Conservation (phyloP, 1,139 yeast genomes). For the Zygosaccharomyces pseudobailii region DNA sequence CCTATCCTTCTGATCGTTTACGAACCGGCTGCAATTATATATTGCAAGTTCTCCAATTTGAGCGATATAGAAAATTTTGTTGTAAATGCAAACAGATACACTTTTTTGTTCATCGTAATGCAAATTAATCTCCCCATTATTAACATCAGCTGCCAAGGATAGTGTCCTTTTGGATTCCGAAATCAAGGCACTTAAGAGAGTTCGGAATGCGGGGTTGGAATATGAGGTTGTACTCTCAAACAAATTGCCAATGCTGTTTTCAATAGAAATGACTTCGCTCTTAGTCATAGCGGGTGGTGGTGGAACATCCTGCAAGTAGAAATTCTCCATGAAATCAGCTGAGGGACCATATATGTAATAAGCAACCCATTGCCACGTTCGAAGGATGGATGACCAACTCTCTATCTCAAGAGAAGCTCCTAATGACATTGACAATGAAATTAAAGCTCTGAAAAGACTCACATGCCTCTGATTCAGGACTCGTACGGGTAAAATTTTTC, state of each 20-base stretch:
- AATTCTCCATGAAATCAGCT: conserved; percentile 33
- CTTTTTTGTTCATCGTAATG: not conserved
- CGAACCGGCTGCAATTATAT: conserved; percentile 47
- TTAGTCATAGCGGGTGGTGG: conserved; percentile 32
- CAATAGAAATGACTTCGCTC: conserved; percentile 50
- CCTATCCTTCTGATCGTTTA: conserved; percentile 35
- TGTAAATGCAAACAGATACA: conserved; percentile 32
- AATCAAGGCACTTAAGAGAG: conserved; percentile 44
- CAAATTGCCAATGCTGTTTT: conserved; percentile 52
- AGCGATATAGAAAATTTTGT: conserved; percentile 36
- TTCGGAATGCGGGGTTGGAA: conserved; percentile 45
- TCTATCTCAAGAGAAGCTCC: conserved; percentile 58
- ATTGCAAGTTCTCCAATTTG: conserved; percentile 44
- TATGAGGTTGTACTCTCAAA: conserved; percentile 57
- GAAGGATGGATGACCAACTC: conserved; percentile 67
- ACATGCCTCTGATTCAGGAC: conserved; percentile 47
- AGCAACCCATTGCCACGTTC: conserved; percentile 72
- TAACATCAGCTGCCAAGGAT: conserved; percentile 13
- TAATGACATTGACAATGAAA: conserved; percentile 69
- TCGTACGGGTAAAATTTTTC: conserved; percentile 19
- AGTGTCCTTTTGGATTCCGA: conserved; percentile 38
- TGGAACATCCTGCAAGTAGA: conserved; percentile 37
- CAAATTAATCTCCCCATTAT: conserved; percentile 8
- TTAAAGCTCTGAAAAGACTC: conserved; percentile 71
- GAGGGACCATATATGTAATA: conserved; percentile 62